Conservation (phyloP, 2,329 filamentous ascomycete genomes). For the Clonostachys byssicola region DNA sequence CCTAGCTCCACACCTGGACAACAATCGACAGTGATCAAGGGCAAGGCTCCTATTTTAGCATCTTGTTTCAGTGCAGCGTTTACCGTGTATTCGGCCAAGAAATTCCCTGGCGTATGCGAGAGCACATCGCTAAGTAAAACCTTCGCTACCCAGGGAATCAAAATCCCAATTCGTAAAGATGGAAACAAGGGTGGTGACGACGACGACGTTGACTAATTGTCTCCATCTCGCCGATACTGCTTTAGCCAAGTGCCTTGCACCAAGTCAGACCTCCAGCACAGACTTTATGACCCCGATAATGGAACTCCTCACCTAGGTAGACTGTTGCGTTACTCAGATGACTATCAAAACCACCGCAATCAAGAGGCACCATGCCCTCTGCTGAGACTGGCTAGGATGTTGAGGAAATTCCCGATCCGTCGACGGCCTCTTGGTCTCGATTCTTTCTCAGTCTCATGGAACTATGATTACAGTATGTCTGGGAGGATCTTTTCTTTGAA, state of each 20-base stretch:
- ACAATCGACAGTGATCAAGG: conserved; percentile 56
- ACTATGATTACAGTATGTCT: no score
- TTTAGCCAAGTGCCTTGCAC: not conserved
- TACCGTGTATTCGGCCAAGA: conserved; percentile 94
- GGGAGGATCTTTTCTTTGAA: no score
- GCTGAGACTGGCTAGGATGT: no score
- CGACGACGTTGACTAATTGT: conserved; percentile 27
- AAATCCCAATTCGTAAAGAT: conserved; percentile 94
- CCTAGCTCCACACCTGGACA: conserved; percentile 23
- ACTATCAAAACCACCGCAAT: no score
- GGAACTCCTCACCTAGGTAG: no score
- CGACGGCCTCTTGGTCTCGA: no score
- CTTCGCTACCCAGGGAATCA: conserved; percentile 91
- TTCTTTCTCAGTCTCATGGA: no score
- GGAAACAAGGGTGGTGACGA: conserved; percentile 53
- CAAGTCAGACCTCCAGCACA: not conserved
- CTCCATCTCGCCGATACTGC: not conserved
- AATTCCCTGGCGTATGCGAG: conserved; percentile 96
- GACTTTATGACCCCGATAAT: not conserved
- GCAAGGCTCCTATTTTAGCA: conserved; percentile 76
- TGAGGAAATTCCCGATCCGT: no score
- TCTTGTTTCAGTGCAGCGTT: conserved; percentile 85
- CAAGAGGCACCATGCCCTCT: no score
- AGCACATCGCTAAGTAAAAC: conserved; percentile 87
- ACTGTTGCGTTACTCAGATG: no score